Evolutionary conservation across 805 yeast species (phyloP).

Genomic region (Ogataea pilisensis): DNA sequence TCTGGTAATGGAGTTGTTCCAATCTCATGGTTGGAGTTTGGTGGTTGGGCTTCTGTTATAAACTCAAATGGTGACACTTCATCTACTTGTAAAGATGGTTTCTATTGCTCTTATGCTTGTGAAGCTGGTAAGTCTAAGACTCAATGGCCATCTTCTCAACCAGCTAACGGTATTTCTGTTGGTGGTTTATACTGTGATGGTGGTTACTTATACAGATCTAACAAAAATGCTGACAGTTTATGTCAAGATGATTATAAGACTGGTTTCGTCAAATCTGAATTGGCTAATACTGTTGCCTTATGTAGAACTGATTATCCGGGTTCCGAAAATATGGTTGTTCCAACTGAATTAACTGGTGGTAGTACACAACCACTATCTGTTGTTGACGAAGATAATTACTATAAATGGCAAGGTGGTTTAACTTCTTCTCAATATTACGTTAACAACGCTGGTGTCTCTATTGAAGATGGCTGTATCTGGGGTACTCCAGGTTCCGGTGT

Average conservation of each 20-base stretch:
- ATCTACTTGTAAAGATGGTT: slow-evolving; percentile 58
- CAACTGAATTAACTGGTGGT: slow-evolving; percentile 59
- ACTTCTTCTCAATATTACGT: slow-evolving; percentile 75
- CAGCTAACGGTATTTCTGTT: slow-evolving; percentile 62
- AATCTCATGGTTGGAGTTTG: slow-evolving; percentile 66
- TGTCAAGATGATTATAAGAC: slow-evolving; percentile 62
- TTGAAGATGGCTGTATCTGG: slow-evolving; percentile 70
- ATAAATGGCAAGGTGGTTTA: slow-evolving; percentile 55
- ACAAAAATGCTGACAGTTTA: slow-evolving; percentile 45
- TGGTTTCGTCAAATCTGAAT: slow-evolving; percentile 50
- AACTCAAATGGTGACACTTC: slow-evolving; percentile 36
- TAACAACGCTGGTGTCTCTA: slow-evolving; percentile 70
- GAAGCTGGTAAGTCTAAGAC: slow-evolving; percentile 79
- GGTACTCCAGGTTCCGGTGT: slow-evolving; percentile 53
- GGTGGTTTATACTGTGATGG: slow-evolving; percentile 63
- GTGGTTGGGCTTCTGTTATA: slow-evolving; percentile 75
- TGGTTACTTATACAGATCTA: slow-evolving; percentile 62
- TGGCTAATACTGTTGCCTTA: slow-evolving; percentile 52
- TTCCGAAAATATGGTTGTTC: slow-evolving; percentile 75
- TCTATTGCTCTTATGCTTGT: slow-evolving; percentile 74
- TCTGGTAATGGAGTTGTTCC: slow-evolving; percentile 80
- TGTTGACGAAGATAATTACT: slow-evolving; percentile 57
- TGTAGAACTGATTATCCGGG: slow-evolving; percentile 83
- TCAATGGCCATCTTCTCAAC: slow-evolving; percentile 71
- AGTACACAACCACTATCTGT: slow-evolving; percentile 49